Evolutionary conservation across 2,329 filamentous ascomycete genomes (phyloP), one percentile per base, ranked within the genome.

Genomic region (Hypomyces rosellus): DNA sequence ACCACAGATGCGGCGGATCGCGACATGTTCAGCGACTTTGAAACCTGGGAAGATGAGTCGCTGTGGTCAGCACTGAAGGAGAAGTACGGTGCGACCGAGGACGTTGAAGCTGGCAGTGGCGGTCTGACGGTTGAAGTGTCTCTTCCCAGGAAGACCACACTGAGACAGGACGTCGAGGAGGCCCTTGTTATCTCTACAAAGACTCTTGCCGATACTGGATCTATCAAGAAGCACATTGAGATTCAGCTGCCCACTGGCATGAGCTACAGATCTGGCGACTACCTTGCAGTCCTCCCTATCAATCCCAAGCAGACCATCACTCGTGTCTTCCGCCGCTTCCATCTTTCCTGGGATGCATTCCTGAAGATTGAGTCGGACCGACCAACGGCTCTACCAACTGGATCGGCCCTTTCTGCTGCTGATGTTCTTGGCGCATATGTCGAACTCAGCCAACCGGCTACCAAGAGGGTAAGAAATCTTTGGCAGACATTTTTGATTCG

Each of bases 241-340:
- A 80, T 90, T 34, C 77, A 81, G 53, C 73, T 92, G 1, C 87
- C 88, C 0, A 77, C 74, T 0, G 79, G 77, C 46, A 74, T 81
- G 72, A 76, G 74, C 0, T 92, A 91, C 66, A 75, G 78, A 37
- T 78, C 84, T 2, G 88, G 88, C 13, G 88, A 92, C 61, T 92
- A 93, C 62, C 75, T 92, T 1, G 84, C 85, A 0, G 73, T 90
- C 2, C 71, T 90, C 1, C 88, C 88, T 0, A 68, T 88, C 30
- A 92, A 92, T 63, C 81, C 82, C 1, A 74, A 74, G 42, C 68
- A 75, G 30, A 81, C 73, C 9, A 78, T 91, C 3, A 73, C 75
- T 4, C 75, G 85, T 8, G 85, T 80, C 0, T 80, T 89, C 67
- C 72, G 76, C 15, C 73, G 76, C 16, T 91, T 90, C 62, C 70